Base-by-base conservation (phyloP, 306 rosid genomes). In the Glycine soja region DNA sequence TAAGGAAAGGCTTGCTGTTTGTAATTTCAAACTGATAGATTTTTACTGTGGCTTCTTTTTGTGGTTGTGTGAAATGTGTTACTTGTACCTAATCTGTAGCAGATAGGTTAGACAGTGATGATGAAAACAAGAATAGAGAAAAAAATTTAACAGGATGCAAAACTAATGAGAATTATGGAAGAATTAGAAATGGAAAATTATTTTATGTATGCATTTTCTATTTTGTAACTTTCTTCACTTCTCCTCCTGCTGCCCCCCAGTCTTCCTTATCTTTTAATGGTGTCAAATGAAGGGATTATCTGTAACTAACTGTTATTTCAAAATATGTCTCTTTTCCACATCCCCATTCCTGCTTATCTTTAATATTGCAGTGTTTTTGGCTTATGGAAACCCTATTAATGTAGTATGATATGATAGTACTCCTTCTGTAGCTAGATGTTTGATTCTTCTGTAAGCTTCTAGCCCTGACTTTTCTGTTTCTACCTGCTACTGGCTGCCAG, bases 11-110 rank as follows among this genome's bases (percentile, higher is more conserved):
- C 12, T 32, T 14, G 19, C 16, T 74, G 40, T 74, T 69, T 36
- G 81, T 67, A 74, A 50, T 47, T 65, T 74, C 40, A 72, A 36
- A 74, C n/a, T 48, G 45, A 58, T n/a, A 32, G 75, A 38, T 54
- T 74, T 74, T 72, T 42, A 53, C 24, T 14, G 4, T 64, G 12
- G 56, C 30, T 24, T 24, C 30, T 24, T 24, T 24, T 24, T 24
- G 30, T 24, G 30, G 30, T 0, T 67, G 72, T 46, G 13, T 43
- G 45, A 77, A 77, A 46, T 70, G 75, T 18, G 7, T 51, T 40
- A 42, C 13, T 40, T 80, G 53, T 71, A 47, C 0, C 53, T 19
- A 47, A 63, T 15, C 42, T 13, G 59, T 72, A 76, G 66, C 24
- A 73, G 83, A 51, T 76, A 36, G 69, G 56, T 65, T 65, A 43